Evolutionary conservation across 768 basidiomycete species (phyloP).

Genomic region (Dacryopinax primogenitus): DNA sequence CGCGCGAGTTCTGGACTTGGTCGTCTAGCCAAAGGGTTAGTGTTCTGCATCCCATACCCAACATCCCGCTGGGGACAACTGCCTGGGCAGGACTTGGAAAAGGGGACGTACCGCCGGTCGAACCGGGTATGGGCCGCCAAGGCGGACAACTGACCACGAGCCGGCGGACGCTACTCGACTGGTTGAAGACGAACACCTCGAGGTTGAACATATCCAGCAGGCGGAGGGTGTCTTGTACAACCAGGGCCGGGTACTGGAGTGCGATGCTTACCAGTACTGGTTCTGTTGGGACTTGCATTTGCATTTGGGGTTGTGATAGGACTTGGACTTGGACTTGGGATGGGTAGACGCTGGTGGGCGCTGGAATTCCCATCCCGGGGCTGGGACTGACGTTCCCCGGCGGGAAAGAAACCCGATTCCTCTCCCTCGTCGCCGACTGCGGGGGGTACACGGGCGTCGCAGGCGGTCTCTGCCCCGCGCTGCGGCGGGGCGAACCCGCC

Average conservation of each 20-base stretch:
- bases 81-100: not conserved
- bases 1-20: constrained; percentile 17
- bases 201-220: constrained; percentile 64
- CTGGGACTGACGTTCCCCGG: not conserved
- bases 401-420: constrained; percentile 35
- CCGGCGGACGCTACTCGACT: constrained; percentile 56
- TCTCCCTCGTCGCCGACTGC: constrained; percentile 39
- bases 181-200: constrained; percentile 81
- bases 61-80: not conserved
- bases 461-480: constrained; percentile 28
- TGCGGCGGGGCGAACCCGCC: constrained; percentile 17
- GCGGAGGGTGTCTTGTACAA: constrained; percentile 39
- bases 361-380: constrained; percentile 42
- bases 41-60: not conserved
- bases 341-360: constrained; percentile 31
- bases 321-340: too few species aligned
- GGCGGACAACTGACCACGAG: constrained; percentile 60
- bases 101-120: not conserved
- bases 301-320: too few species aligned
- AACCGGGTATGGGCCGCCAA: not conserved
- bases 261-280: constrained; percentile 62
- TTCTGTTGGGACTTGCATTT: constrained; percentile 34
- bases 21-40: too few species aligned
- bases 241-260: constrained; percentile 24
- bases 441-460: constrained; percentile 64